Evolutionary conservation across 345 rosid genomes (phyloP), one percentile per base, ranked within the genome.

Genomic region (Sapria himalayana): DNA sequence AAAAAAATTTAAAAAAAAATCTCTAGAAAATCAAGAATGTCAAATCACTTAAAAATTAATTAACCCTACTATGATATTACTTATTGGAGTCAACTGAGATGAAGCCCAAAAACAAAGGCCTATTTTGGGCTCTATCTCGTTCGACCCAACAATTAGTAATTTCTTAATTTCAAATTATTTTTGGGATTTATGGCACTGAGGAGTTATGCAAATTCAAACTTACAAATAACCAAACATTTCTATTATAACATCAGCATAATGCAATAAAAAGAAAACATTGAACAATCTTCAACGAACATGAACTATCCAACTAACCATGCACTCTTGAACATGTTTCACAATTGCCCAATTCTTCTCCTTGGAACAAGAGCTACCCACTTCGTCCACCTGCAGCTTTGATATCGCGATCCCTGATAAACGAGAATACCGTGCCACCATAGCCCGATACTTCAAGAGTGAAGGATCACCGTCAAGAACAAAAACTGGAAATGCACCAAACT

Each of bases 401-500:
- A 51, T 19, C 39, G 69, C 78, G 20, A 67, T 39, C 35, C 91
- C 85, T 1, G 78, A 72, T 32, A 51, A 69, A 14, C 78, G 69
- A 50, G 57, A 65, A 59, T 64, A 79, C 13, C 94, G 57, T 6
- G 46, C 40, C 37, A 89, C 67, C 52, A 94, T 74, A 0, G 84
- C 75, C 39, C 53, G 67, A 32, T 81, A 74, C 54, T 89, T 89
- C 51, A 89, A 55, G 1, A 85, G 75, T 5, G 94, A 82, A 2
- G 95, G 93, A 27, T 78, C 67, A 46, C 95, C 93, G 48, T 89
- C 98, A 45, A 66, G 70, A 39, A 89, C 77, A 61, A 89, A 89
- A 10, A 79, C 71, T 2, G 86, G 95, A 54, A 59, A 79, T 4
- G 76, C 98, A 50, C 98, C 95, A 66, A 74, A 74, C 98, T 82